These are phyloP conservation scores for Trichoderma sp. DNA, from an alignment of 2,329 filamentous ascomycete species.

Conservation along the genomic window DNA sequence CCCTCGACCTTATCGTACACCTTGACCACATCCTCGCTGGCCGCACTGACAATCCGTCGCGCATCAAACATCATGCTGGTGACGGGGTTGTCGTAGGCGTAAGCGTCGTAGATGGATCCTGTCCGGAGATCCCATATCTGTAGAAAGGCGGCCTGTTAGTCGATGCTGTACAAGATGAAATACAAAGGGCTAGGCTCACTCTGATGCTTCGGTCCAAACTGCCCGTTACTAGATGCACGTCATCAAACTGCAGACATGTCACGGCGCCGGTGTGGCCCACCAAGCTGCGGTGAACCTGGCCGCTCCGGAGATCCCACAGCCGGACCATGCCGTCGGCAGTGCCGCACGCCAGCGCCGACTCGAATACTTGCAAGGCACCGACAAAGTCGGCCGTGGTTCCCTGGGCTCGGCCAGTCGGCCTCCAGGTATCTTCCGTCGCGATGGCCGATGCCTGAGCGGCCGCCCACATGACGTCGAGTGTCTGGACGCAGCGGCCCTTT, in stretches of 20 bases:
- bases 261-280: slow-evolving; percentile 95
- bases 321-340: slow-evolving; percentile 97
- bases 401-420: slow-evolving; percentile 61
- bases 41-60: slow-evolving; percentile 83
- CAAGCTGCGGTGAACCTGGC: slow-evolving; percentile 92
- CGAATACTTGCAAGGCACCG: slow-evolving; percentile 90
- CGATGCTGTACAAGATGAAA: background rate
- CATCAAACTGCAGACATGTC: slow-evolving; percentile 92
- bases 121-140: slow-evolving; percentile 99
- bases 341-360: slow-evolving; percentile 90
- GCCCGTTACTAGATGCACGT: slow-evolving; percentile 89
- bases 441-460: slow-evolving; percentile 81
- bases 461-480: slow-evolving; percentile 95
- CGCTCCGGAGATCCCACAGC: slow-evolving; percentile 92
- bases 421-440: slow-evolving; percentile 66
- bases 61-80: slow-evolving; percentile 97
- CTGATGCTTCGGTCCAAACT: slow-evolving; percentile 89
- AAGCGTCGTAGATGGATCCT: slow-evolving; percentile 91
- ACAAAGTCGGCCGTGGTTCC: slow-evolving; percentile 82
- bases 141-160: slow-evolving; percentile 23
- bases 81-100: slow-evolving; percentile 87
- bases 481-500: slow-evolving; percentile 96
- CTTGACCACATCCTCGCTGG: slow-evolving; percentile 91
- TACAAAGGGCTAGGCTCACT: slow-evolving; percentile 54
- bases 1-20: slow-evolving; percentile 98